Base-by-base conservation (phyloP, 768 basidiomycete genomes). In the Lentinula edodes region DNA sequence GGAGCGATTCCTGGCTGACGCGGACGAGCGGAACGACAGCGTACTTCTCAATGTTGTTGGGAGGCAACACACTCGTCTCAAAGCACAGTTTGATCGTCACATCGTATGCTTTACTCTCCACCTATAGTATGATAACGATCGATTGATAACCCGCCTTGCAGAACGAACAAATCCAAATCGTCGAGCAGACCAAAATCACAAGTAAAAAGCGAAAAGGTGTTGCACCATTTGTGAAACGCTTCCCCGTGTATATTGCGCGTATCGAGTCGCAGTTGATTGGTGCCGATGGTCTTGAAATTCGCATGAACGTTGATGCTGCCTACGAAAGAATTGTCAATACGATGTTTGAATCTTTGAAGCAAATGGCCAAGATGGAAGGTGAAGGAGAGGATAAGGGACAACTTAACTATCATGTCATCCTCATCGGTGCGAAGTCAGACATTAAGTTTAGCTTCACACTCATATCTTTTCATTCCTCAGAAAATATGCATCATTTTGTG, bases 351-450 rank as follows among this genome's bases (percentile, higher is more conserved):
- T 89, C 86, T 13, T 73, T 98, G 63, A 95, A 94, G 73, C 94
- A 95, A 63, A 93, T 98, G 85, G 96, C 95, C 10, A 98, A 97
- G 72, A 76, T 96, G 80, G 90, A 95, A 61, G 91, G 93, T 0
- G 93, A 92, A 60, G 90, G 85, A 0, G 96, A 98, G 69, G 95
- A 95, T 72, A 98, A 98, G 73, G 95, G 95, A 0, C 94, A 96
- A 69, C 81, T 98, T 57, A 98, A 98, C 72, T 97, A 93, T 65
- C 94, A 97, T 70, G 93, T 98, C 66, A 89, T 96, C 68, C 80
- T 98, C 63, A 90, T 98, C 61, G 96, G 96, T 95, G 68, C 67
- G 90, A 16, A 41, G 1, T 16, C 15, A 52, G n/a, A 42, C 53
- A 45, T 66, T 2, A 32, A 52, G 7, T 28, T 56, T 32, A 56